A percentile compares a stretch with the other conserved stretches of the same genome.
Conservation (phyloP, 2,329 filamentous ascomycete species). For the Nemania bipapillata region DNA sequence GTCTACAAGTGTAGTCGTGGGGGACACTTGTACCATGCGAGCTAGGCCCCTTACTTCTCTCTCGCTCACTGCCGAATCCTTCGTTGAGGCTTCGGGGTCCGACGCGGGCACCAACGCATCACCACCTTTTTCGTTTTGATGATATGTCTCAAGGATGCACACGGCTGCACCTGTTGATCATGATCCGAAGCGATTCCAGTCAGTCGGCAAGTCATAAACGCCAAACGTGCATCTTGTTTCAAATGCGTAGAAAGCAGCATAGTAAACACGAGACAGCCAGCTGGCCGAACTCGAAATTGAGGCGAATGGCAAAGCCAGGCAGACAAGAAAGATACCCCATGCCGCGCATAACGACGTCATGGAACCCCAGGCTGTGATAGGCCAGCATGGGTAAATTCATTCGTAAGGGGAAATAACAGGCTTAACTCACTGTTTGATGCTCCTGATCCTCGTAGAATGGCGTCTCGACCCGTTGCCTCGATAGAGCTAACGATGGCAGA, state of each 20-base stretch:
- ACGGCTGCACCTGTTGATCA: slow-evolving; percentile 76
- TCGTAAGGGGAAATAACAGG: slow-evolving; percentile 28
- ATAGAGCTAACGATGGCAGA: slow-evolving; percentile 90
- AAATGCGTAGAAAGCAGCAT: slow-evolving; percentile 17
- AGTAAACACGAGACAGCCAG: slow-evolving; percentile 10
- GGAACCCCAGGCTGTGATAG: slow-evolving; percentile 16
- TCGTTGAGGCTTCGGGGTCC: slow-evolving; percentile 50
- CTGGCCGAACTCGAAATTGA: slow-evolving; percentile 17
- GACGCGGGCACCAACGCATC: slow-evolving; percentile 51
- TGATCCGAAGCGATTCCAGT: slow-evolving; percentile 37
- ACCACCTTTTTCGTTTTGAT: slow-evolving; percentile 66
- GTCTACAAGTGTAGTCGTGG: slow-evolving; percentile 83
- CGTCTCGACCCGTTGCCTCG: slow-evolving; percentile 89
- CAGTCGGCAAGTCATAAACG: slow-evolving; percentile 39
- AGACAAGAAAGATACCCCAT: slow-evolving; percentile 21
- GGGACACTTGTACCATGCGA: slow-evolving; percentile 90
- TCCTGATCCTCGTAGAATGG: slow-evolving; percentile 90
- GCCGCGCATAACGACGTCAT: slow-evolving; percentile 30
- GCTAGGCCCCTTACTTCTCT: slow-evolving; percentile 82
- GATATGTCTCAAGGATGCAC: slow-evolving; percentile 89
- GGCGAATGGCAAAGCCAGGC: neutral
- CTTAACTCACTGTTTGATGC: slow-evolving; percentile 77
- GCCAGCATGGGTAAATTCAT: slow-evolving; percentile 11
- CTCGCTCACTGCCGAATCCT: slow-evolving; percentile 50
- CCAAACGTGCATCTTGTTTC: slow-evolving; percentile 27